phyloP scores from a whole-genome alignment of 768 basidiomycete species.

The Favolaschia claudopus region DNA sequence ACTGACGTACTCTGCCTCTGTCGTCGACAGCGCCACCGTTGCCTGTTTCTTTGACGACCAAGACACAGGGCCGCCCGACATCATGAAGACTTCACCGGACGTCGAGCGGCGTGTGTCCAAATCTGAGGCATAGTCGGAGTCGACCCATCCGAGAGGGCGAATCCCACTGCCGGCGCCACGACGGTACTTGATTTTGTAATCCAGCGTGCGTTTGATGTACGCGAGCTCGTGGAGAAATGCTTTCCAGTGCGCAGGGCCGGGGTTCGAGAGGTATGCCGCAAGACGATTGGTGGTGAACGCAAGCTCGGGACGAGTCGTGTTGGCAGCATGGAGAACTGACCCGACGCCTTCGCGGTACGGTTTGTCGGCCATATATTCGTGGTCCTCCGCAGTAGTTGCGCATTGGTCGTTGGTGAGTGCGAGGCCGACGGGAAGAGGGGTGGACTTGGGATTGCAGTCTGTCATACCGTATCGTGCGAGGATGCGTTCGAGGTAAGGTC shows the following conservation, averaged over 20 bases:
- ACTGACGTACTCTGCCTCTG: too few species aligned
- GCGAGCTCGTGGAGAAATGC: conserved; percentile 43
- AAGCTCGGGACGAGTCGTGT: conserved; percentile 35
- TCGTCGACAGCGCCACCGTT: too few species aligned
- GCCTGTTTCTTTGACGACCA: too few species aligned
- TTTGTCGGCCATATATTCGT: conserved; percentile 32
- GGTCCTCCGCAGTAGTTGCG: conserved; percentile 12
- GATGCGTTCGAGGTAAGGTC: conserved; percentile 20
- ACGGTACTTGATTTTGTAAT: conserved; percentile 31
- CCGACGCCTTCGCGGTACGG: conserved; percentile 34
- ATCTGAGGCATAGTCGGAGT: conserved; percentile 37
- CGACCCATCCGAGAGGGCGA: conserved; percentile 13
- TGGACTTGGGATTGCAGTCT: conserved; percentile 29
- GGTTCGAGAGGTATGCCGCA: conserved; percentile 31
- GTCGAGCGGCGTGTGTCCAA: conserved; percentile 30
- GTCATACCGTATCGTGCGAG: conserved; percentile 26
- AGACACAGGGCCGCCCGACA: too few species aligned
- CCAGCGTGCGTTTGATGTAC: conserved; percentile 42
- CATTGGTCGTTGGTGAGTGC: conserved; percentile 17
- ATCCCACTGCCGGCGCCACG: background rate
- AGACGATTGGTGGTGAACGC: conserved; percentile 29
- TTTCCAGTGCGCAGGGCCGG: conserved; percentile 42
- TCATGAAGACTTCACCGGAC: conserved; percentile 37
- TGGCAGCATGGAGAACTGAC: conserved; percentile 28
- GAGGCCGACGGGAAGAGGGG: conserved; percentile 30